Base-by-base conservation (phyloP, 75 land plant genomes). In the Cunninghamia lanceolata region DNA sequence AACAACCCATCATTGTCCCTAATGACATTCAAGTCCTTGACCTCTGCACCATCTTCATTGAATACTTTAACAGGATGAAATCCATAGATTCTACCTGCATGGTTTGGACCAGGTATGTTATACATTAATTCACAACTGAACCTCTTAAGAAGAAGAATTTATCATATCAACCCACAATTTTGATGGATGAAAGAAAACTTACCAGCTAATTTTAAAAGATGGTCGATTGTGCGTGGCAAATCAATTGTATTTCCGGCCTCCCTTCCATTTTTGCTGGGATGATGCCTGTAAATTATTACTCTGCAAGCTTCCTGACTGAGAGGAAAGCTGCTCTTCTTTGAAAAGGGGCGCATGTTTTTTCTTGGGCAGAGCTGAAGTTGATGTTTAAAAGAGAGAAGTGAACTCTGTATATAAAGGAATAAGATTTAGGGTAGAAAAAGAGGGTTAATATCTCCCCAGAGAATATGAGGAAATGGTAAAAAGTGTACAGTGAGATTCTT, bases 61-160 rank as follows among this genome's bases (percentile, higher is more conserved):
- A 87, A 32, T 25, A 87, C 66, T 81, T 87, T 83, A 25, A 83
- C 78, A 83, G 88, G 88, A 42, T 53, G 52, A 68, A 56, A 83
- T 21, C 75, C 47, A 63, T 83, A 87, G 36, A 83, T 81, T 21
- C 6, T 21, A 40, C 85, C 88, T 87, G 85, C 15, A 52, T 83
- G 85, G 0, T 47, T 47, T 54, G 63, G 0, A 56, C 4, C 25
- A 6, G 19, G 25, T 56, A 56, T 17, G 63, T 56, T 56, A 17
- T 19, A 53, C 4, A 56, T 56, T 56, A 19, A 56, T 56, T 56
- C 4, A 56, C 63, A 1, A 17, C 25, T 19, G 63, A 19, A 56
- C 6, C 25, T 21, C 28, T 50, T 56, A 17, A 56, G 25, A 25
- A 56, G 63, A 56, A 56, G 0, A 17, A 0, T 56, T 19, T 56